A percentile compares a stretch with the other conserved stretches of the same genome.
Evolutionary conservation across 768 basidiomycete genomes (phyloP).

Genomic region (Calocybe indica): DNA sequence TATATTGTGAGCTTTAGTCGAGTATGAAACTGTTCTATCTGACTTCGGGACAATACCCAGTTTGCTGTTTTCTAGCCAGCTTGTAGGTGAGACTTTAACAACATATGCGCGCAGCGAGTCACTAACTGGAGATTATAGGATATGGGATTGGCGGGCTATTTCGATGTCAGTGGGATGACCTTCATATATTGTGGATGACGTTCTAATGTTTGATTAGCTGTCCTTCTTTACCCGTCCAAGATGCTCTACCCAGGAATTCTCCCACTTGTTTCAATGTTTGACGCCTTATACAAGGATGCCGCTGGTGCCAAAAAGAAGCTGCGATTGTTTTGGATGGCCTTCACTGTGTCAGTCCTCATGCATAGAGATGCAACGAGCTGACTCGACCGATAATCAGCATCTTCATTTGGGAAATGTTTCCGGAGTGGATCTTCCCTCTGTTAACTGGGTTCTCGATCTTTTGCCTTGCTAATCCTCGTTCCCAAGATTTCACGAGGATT

Average conservation of each 20-base stretch:
- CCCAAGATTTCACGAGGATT: neutral
- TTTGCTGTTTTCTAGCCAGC: constrained; percentile 21
- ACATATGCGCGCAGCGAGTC: neutral
- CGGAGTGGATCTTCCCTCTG: constrained; percentile 30
- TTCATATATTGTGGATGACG: constrained; percentile 5
- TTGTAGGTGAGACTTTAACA: neutral
- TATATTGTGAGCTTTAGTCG: constrained; percentile 10
- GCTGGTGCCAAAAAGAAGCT: constrained; percentile 45
- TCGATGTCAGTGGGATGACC: too few species aligned
- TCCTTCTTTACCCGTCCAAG: constrained; percentile 45
- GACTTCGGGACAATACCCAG: constrained; percentile 9
- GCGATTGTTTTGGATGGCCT: constrained; percentile 51
- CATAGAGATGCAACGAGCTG: too few species aligned
- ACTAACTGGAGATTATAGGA: constrained; percentile 2
- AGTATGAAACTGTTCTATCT: constrained; percentile 8
- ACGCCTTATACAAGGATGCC: constrained; percentile 36
- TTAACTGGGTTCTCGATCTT: constrained; percentile 59
- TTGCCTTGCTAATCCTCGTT: constrained; percentile 28
- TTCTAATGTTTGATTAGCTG: constrained; percentile 10
- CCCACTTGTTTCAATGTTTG: constrained; percentile 35
- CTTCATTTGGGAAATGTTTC: constrained; percentile 53
- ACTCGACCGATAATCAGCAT: constrained; percentile 25
- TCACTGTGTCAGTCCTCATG: constrained; percentile 11
- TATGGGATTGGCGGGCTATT: constrained; percentile 4
- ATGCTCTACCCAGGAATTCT: constrained; percentile 35